phyloP scores from a whole-genome alignment of 148 eudicot genomes.

The Agrostemma githago region DNA sequence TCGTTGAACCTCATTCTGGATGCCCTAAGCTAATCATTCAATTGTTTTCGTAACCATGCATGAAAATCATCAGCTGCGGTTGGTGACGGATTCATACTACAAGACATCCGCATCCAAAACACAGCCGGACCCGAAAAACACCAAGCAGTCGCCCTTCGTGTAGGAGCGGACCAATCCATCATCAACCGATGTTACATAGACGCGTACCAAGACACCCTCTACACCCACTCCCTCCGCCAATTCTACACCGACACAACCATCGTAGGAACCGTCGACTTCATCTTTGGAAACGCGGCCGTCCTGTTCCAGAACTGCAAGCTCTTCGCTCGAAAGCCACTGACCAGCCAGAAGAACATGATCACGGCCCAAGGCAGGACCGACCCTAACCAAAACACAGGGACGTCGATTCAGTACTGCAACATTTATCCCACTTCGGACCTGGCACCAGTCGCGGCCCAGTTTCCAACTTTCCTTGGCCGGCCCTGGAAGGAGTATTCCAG shows the following conservation, averaged over 20 bases:
- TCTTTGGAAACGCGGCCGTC: slow-evolving; percentile 34
- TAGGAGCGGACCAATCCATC: slow-evolving; percentile 30
- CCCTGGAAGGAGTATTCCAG: slow-evolving; percentile 37
- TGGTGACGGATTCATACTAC: slow-evolving; percentile 34
- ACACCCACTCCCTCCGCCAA: slow-evolving; percentile 29
- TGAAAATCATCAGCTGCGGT: slow-evolving; percentile 26
- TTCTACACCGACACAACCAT: slow-evolving; percentile 22
- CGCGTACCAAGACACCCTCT: slow-evolving; percentile 40
- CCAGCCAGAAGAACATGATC: slow-evolving; percentile 27
- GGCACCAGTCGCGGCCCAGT: slow-evolving; percentile 10
- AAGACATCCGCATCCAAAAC: slow-evolving; percentile 32
- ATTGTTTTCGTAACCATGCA: background rate
- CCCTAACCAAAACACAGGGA: slow-evolving; percentile 32
- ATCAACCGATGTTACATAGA: slow-evolving; percentile 24
- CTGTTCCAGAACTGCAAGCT: slow-evolving; percentile 28
- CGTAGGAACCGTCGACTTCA: slow-evolving; percentile 36
- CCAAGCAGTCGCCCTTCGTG: slow-evolving; percentile 39
- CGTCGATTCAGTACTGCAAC: slow-evolving; percentile 20
- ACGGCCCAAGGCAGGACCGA: slow-evolving; percentile 32
- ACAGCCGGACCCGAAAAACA: slow-evolving; percentile 37
- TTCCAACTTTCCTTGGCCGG: slow-evolving; percentile 28
- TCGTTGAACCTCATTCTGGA: too few relatives aligned
- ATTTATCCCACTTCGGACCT: slow-evolving; percentile 19
- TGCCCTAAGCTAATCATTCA: too few relatives aligned
- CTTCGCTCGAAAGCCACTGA: slow-evolving; percentile 18